Evolutionary conservation across 345 rosid genomes (phyloP).

Genomic region (Moringa oleifera): DNA sequence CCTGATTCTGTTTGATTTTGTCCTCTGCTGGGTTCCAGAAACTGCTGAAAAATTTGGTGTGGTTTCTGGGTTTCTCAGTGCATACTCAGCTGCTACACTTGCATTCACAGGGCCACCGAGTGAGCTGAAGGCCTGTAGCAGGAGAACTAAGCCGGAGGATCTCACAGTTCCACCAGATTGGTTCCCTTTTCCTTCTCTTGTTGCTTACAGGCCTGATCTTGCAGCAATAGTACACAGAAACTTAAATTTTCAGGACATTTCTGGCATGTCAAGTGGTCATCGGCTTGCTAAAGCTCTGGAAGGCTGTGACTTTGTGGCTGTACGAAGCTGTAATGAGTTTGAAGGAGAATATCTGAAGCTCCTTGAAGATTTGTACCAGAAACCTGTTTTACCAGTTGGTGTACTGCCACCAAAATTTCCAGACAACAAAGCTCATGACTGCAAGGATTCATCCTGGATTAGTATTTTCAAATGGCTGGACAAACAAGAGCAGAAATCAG

Average conservation of each 20-base stretch:
- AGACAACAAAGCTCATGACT: not conserved
- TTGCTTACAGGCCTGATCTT: constrained; percentile 16
- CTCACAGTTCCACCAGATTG: constrained; percentile 14
- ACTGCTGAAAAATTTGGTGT: constrained; percentile 14
- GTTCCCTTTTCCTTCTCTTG: constrained; percentile 14
- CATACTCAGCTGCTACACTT: constrained; percentile 19
- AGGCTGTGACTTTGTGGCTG: constrained; percentile 20
- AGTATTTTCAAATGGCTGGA: not conserved
- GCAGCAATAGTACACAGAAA: constrained; percentile 15
- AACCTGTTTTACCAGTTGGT: not conserved
- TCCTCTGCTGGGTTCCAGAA: constrained; percentile 22
- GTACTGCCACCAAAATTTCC: not conserved
- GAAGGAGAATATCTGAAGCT: constrained; percentile 17
- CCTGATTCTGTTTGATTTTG: constrained; percentile 19
- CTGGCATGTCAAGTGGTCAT: constrained; percentile 19
- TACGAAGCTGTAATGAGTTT: constrained; percentile 25
- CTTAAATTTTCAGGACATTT: constrained; percentile 9
- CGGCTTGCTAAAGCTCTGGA: constrained; percentile 16
- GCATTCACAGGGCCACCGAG: constrained; percentile 19
- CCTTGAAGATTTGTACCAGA: not conserved
- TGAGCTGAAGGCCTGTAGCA: constrained; percentile 15
- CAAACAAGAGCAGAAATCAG: not conserved
- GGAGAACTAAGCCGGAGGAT: constrained; percentile 15
- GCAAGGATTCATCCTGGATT: not conserved
- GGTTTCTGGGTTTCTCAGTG: constrained; percentile 16